Evolutionary conservation across 169 alveolate species (phyloP).

Genomic region (Toxoplasma gondii): DNA sequence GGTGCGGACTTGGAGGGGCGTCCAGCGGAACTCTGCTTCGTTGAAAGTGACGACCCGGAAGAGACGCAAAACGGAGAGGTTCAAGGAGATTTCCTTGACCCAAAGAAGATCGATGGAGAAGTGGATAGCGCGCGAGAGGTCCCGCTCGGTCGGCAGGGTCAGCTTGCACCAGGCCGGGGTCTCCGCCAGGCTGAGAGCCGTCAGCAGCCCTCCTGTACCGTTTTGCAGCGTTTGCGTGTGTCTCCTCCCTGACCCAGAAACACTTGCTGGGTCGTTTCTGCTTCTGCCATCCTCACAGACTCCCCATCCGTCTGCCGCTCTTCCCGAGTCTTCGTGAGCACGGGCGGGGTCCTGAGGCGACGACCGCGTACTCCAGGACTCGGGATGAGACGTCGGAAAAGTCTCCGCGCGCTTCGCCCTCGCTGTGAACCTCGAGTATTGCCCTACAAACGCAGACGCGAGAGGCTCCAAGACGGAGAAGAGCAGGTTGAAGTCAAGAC

Average conservation of each 20-base stretch:
- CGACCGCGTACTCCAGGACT: no score
- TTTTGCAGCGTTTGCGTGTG: no score
- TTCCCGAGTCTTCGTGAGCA: no score
- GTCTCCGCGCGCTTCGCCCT: background rate
- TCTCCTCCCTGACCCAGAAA: no score
- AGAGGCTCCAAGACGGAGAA: conserved; percentile 16
- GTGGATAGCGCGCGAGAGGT: background rate
- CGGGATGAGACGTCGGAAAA: no score
- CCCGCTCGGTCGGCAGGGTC: background rate
- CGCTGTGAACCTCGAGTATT: background rate
- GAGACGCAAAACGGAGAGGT: conserved; percentile 51
- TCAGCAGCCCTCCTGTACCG: no score
- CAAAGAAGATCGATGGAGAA: conserved; percentile 43
- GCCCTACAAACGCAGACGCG: background rate
- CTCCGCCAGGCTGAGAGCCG: background rate
- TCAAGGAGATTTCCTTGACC: conserved; percentile 44
- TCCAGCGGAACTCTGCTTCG: conserved; percentile 57
- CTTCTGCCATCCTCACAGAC: no score
- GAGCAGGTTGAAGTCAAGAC: conserved; percentile 20
- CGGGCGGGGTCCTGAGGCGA: no score
- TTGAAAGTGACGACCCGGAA: conserved; percentile 47
- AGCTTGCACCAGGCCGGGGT: conserved; percentile 13
- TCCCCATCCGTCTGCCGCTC: no score
- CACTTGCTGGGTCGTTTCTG: no score
- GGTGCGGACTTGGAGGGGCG: conserved; percentile 11